phyloP scores from a whole-genome alignment of 768 basidiomycete genomes.

The Lactarius evosmus region DNA sequence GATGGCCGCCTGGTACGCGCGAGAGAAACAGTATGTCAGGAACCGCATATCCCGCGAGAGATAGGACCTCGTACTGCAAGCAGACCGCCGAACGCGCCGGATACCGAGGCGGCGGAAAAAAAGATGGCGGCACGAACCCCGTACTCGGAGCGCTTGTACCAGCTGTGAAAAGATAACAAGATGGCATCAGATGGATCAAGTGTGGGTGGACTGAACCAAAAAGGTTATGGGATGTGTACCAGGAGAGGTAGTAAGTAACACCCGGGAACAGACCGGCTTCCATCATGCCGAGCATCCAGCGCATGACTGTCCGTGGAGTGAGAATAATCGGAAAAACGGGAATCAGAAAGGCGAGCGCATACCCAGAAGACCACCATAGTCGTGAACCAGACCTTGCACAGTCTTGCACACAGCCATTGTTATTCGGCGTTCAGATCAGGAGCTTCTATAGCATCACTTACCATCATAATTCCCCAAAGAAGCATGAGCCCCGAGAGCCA shows the following conservation, averaged over 20 bases:
- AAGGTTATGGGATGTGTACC: constrained; percentile 41
- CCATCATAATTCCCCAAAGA: constrained; percentile 75
- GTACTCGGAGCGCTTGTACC: constrained; percentile 75
- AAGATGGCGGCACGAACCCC: constrained; percentile 50
- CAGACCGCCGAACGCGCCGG: constrained; percentile 79
- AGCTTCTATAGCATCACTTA: constrained; percentile 30
- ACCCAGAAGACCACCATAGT: constrained; percentile 70
- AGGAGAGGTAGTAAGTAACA: constrained; percentile 70
- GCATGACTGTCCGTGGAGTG: constrained; percentile 46
- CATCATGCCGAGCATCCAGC: constrained; percentile 69
- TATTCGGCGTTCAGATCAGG: background rate
- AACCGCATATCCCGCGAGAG: background rate
- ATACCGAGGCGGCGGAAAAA: constrained; percentile 65
- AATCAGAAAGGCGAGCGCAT: background rate
- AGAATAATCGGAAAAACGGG: background rate
- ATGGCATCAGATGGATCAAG: background rate
- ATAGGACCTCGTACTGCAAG: constrained; percentile 49
- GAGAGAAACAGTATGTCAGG: background rate
- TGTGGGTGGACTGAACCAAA: background rate
- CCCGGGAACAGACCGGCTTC: constrained; percentile 58
- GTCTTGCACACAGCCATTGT: constrained; percentile 44
- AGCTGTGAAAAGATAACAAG: constrained; percentile 36
- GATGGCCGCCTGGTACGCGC: constrained; percentile 47
- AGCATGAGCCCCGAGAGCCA: constrained; percentile 77
- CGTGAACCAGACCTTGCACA: constrained; percentile 65